Evolutionary conservation across 169 alveolate species (phyloP).

Genomic region (Plasmodium fragile): DNA sequence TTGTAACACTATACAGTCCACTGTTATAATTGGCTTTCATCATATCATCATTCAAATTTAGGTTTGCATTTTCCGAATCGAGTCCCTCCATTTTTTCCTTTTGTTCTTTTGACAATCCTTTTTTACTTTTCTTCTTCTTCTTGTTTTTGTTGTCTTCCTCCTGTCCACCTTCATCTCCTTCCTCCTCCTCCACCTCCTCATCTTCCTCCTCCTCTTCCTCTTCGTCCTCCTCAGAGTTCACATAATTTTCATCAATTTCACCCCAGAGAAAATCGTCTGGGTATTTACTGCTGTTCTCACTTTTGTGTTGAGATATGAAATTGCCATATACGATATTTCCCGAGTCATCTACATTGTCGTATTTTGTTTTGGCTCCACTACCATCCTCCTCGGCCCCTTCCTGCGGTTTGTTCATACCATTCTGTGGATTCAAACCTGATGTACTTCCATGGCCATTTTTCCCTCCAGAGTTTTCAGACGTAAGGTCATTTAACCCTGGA

Average conservation of each 20-base stretch:
- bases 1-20: conserved; percentile 63
- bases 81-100: conserved; percentile 33
- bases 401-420: not conserved
- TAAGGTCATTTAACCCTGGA: conserved; percentile 96
- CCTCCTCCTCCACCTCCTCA: not conserved
- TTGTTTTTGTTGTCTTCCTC: conserved; percentile 44
- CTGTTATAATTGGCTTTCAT: conserved; percentile 28
- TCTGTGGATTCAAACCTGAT: not conserved
- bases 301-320: conserved; percentile 77
- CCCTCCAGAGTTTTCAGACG: conserved; percentile 85
- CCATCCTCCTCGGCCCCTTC: too few relatives aligned
- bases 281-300: conserved; percentile 48
- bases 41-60: conserved; percentile 44
- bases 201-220: conserved; percentile 34
- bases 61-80: conserved; percentile 9
- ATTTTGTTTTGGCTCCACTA: conserved; percentile 40
- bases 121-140: conserved; percentile 60
- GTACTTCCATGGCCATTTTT: not conserved
- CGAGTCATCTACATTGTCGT: conserved; percentile 87
- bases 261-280: conserved; percentile 83
- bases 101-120: not conserved
- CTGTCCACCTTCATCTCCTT: conserved; percentile 34
- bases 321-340: conserved; percentile 82
- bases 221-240: conserved; percentile 67
- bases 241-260: conserved; percentile 70